Evolutionary conservation across 345 rosid species (phyloP), one percentile per base, ranked within the genome.

Genomic region (Lagerstroemia speciosa): DNA sequence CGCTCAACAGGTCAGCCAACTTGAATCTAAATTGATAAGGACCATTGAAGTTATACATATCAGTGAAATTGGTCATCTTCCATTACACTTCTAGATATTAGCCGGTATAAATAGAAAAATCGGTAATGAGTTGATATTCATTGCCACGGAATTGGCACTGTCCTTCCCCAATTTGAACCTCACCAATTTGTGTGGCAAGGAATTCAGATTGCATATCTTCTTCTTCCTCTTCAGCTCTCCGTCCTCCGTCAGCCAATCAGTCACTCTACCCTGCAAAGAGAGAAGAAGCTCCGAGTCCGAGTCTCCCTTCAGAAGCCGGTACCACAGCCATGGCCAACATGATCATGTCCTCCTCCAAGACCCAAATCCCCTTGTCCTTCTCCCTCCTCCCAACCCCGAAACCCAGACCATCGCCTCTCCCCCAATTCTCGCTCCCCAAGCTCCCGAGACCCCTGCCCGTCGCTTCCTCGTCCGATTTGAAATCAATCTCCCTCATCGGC

Each of bases 331-430:
- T 91, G 96, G 93, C 95, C 72, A 83, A 74, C 78, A 67, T 89
- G 81, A 86, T 94, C 66, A 81, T 89, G 91, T 95, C 96, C 45
- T 81, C 93, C 65, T 78, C 92, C 72, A 80, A 78, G 75, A 77
- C 82, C 65, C 77, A 72, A 10, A 41, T 78, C 71, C n/a, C 78
- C n/a, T 22, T 62, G 29, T 20, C 79, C 37, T 62, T 80, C 46
- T 6, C 76, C n/a, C 64, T 68, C n/a, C 64, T 68, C 26, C 52
- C 72, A 34, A 26, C 72, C 62, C 63, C 87, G 26, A 78, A 74
- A 20, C 73, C 75, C 67, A 86, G 80, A 66, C 79, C 87, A 55
- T 30, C 33, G 33, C 14, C 83, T 31, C 71, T 70, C 75, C 31
- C 73, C 64, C 67, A 73, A 20, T 33, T 67, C 31, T 43, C 68